These are phyloP conservation scores for Cladosporium velox DNA, from an alignment of 2,329 filamentous ascomycete species.

Conservation along the genomic window DNA sequence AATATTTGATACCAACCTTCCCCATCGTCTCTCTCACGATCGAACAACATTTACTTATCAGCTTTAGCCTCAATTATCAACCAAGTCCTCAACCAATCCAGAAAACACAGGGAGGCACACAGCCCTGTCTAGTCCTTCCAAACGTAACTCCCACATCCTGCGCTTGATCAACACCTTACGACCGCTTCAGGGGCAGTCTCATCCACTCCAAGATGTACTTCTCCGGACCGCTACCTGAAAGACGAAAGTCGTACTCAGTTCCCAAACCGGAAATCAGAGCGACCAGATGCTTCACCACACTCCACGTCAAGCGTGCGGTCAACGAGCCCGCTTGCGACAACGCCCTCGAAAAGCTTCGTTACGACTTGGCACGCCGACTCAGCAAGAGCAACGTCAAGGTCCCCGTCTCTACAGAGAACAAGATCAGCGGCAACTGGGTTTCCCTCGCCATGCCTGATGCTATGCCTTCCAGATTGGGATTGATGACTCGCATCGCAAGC, in stretches of 20 bases:
- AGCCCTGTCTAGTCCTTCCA: not conserved
- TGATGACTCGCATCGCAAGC: constrained; percentile 7
- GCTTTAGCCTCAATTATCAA: not conserved
- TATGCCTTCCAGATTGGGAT: constrained; percentile 3
- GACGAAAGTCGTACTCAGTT: not conserved
- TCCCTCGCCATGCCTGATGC: constrained; percentile 3
- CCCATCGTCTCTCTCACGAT: not conserved
- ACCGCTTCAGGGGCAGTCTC: not conserved
- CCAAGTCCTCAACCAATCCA: not conserved
- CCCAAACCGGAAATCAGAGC: constrained; percentile 2
- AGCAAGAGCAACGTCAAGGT: not conserved
- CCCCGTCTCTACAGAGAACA: not conserved
- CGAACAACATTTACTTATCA: not conserved
- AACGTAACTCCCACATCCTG: not conserved
- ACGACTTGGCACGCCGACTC: not conserved
- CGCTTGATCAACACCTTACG: not conserved
- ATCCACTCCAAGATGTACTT: not conserved
- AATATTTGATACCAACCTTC: not conserved
- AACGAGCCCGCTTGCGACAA: not conserved
- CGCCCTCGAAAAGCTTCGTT: not conserved
- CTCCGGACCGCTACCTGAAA: not conserved
- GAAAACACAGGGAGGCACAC: not conserved
- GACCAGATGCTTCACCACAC: constrained; percentile 2
- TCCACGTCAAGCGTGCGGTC: not conserved
- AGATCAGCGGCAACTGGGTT: constrained; percentile 7